Evolutionary conservation across 495 filamentous ascomycete species (phyloP), one percentile per base, ranked within the genome.

Genomic region (Penicillium antarcticum): DNA sequence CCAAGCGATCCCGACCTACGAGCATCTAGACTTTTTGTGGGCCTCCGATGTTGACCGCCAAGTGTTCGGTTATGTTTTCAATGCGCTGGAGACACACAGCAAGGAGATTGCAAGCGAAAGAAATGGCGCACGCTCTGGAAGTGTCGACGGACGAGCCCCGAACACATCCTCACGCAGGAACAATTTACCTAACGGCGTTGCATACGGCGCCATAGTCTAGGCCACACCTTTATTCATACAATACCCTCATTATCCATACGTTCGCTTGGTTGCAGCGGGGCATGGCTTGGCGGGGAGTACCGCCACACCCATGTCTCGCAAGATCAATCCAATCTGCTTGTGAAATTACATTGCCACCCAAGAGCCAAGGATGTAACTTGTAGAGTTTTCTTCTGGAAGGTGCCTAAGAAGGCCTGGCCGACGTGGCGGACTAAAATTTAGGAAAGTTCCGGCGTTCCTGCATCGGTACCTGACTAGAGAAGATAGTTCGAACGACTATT

Each of bases 11-110:
- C 80, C 85, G 4, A 89, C 95, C 52, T 98, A 95, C 62, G 94
- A 98, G 62, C 94, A 98, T 68, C 79, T 98, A 32, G 94, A 98
- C 67, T 96, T 98, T 63, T 74, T 98, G n/a, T 98, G 94, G 94
- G 92, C 88, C 4, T 70, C 80, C 21, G 88, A 96, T 60, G 88
- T 95, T 10, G 78, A 94, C 42, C 73, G 74, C n/a, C 79, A 88
- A 34, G 92, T 97, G 2, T 96, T 96, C 60, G 87, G 82, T 9
- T 86, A 96, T 68, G 89, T 97, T 11, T 91, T 95, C 58, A 84
- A 92, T 53, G 91, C 92, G 0, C 74, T 98, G 4, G 84, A 91
- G 37, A 80, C 71, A 48, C 85, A 91, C 46, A 60, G 65, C 42
- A 39, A 44, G 8, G 48, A 35, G 5, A 29, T 29, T 29, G 26